Evolutionary conservation across 2,329 filamentous ascomycete species (phyloP).

Genomic region (Penicillium sp.): DNA sequence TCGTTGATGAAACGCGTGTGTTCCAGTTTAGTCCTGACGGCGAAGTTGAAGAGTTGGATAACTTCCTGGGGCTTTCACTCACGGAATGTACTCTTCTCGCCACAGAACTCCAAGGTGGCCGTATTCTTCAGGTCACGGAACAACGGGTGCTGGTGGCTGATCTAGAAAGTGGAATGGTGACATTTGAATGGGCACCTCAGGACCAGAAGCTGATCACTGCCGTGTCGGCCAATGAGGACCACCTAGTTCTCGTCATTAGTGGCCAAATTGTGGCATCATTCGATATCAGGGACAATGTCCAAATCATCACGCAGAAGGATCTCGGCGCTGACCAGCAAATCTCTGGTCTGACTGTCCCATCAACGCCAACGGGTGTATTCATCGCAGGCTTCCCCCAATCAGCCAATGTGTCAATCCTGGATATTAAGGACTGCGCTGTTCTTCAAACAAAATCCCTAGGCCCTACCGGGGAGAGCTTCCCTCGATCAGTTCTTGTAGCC

Average conservation of each 20-base stretch:
- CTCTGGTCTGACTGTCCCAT: slow-evolving; percentile 76
- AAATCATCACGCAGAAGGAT: slow-evolving; percentile 58
- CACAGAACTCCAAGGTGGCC: slow-evolving; percentile 61
- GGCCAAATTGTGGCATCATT: slow-evolving; percentile 73
- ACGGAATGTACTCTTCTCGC: slow-evolving; percentile 70
- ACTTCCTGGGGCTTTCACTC: slow-evolving; percentile 70
- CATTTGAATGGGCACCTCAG: slow-evolving; percentile 49
- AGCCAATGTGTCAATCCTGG: slow-evolving; percentile 74
- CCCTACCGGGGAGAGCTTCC: slow-evolving; percentile 71
- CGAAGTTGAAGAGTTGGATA: slow-evolving; percentile 82
- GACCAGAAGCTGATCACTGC: slow-evolving; percentile 65
- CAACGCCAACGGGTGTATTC: slow-evolving; percentile 63
- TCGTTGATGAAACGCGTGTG: slow-evolving; percentile 77
- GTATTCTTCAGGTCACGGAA: slow-evolving; percentile 74
- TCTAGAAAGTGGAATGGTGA: slow-evolving; percentile 48
- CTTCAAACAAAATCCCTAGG: slow-evolving; percentile 64
- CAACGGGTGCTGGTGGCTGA: slow-evolving; percentile 64
- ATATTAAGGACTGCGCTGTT: slow-evolving; percentile 64
- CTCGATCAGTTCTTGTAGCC: slow-evolving; percentile 76
- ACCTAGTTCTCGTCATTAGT: slow-evolving; percentile 71
- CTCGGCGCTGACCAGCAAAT: slow-evolving; percentile 72
- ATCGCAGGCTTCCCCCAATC: slow-evolving; percentile 86
- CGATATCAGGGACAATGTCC: slow-evolving; percentile 59
- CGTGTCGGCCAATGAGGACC: slow-evolving; percentile 70
- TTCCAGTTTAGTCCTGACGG: slow-evolving; percentile 74